A percentile compares a stretch with the other conserved stretches of the same genome.
Evolutionary conservation across 2,329 filamentous ascomycete species (phyloP).

Genomic region (Monosporascus sp.): DNA sequence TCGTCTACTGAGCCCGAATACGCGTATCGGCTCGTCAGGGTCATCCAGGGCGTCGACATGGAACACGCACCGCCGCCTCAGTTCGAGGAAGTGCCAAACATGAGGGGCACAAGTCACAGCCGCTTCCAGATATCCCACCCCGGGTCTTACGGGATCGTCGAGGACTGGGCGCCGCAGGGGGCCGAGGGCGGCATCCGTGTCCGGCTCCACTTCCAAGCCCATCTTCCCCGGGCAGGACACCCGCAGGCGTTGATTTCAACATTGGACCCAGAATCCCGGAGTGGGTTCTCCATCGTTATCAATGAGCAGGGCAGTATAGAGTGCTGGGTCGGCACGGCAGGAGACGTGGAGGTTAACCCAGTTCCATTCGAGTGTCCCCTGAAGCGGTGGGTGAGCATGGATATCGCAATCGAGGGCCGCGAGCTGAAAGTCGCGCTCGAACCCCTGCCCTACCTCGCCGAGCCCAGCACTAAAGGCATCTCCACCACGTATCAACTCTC

Average conservation of each 20-base stretch:
- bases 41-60: slow-evolving; percentile 8
- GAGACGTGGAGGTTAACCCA: neutral
- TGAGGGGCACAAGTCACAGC: neutral
- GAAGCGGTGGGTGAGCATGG: neutral
- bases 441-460: neutral
- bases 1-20: slow-evolving; percentile 10
- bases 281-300: neutral
- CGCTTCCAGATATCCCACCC: slow-evolving; percentile 2
- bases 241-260: slow-evolving; percentile 6
- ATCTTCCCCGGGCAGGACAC: slow-evolving; percentile 3
- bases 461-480: neutral
- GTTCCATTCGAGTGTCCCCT: neutral
- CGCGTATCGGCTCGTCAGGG: slow-evolving; percentile 8
- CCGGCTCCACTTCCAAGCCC: slow-evolving; percentile 9
- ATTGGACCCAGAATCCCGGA: neutral
- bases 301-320: neutral
- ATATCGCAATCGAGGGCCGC: neutral
- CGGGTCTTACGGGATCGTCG: slow-evolving; percentile 6
- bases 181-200: slow-evolving; percentile 1
- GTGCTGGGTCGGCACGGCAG: neutral
- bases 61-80: slow-evolving; percentile 5
- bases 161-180: neutral
- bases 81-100: slow-evolving; percentile 2
- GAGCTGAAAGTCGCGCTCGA: neutral
- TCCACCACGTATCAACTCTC: neutral